phyloP scores from a whole-genome alignment of 257 asterid genomes.

The Phtheirospermum japonicum region DNA sequence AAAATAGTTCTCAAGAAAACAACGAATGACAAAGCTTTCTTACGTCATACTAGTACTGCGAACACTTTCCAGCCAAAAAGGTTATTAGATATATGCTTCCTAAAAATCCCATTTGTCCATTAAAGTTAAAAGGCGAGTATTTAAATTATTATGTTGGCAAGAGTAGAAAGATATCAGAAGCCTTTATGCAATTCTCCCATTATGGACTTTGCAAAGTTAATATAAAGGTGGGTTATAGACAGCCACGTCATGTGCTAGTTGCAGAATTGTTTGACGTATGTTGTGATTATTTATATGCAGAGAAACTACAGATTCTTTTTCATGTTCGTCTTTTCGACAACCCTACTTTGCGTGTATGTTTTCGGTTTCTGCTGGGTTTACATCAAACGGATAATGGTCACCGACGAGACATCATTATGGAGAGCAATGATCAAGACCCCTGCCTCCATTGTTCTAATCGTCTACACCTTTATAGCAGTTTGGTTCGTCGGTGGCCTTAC shows the following conservation, averaged over 20 bases:
- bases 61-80: neutral
- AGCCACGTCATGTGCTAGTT: no score
- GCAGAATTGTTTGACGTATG: neutral
- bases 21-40: no score
- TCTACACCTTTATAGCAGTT: slow-evolving; percentile 83
- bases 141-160: no score
- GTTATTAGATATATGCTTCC: neutral
- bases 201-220: neutral
- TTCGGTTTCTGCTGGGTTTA: slow-evolving; percentile 95
- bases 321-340: slow-evolving; percentile 98
- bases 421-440: slow-evolving; percentile 92
- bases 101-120: neutral
- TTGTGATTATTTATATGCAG: slow-evolving; percentile 45
- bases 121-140: neutral
- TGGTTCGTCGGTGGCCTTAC: slow-evolving; percentile 99
- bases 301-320: slow-evolving; percentile 97
- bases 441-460: slow-evolving; percentile 82
- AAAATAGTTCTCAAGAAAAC: neutral
- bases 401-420: slow-evolving; percentile 72
- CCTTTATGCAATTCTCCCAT: neutral
- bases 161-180: slow-evolving; percentile 2
- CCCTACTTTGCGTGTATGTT: slow-evolving; percentile 89
- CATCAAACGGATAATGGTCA: slow-evolving; percentile 64
- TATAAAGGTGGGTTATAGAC: no score
- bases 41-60: no score